Percentiles rank a stretch among this genome's conserved stretches.
Conservation (phyloP, 2,329 filamentous ascomycete genomes). For the Neonectria sp. region DNA sequence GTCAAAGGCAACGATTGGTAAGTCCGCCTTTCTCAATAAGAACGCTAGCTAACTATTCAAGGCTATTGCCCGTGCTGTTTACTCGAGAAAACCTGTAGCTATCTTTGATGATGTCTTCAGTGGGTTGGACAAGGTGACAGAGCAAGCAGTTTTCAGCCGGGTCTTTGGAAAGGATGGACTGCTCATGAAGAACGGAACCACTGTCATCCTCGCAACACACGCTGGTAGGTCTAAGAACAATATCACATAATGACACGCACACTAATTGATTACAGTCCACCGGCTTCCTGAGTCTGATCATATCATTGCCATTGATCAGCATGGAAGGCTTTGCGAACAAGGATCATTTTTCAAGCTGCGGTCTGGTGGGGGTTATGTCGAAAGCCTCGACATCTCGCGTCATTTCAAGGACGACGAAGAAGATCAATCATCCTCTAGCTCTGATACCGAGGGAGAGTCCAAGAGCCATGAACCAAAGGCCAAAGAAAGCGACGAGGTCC, state of each 20-base stretch:
- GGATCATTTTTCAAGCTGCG: constrained; percentile 56
- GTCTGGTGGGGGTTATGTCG: constrained; percentile 54
- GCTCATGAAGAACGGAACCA: constrained; percentile 48
- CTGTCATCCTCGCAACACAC: constrained; percentile 54
- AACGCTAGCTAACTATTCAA: constrained; percentile 9
- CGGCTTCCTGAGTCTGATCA: constrained; percentile 58
- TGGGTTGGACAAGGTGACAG: constrained; percentile 58
- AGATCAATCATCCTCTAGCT: neutral
- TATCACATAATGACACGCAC: neutral
- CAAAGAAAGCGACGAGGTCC: neutral
- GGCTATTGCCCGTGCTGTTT: constrained; percentile 53
- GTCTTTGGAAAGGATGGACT: constrained; percentile 57
- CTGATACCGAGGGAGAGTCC: constrained; percentile 1
- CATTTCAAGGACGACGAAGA: constrained; percentile 32
- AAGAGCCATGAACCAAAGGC: neutral
- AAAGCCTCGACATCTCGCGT: constrained; percentile 53
- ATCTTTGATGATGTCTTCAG: constrained; percentile 59
- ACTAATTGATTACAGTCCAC: constrained; percentile 39
- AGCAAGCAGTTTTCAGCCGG: constrained; percentile 56
- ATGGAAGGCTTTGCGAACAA: constrained; percentile 60
- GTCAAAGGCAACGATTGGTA: constrained; percentile 54
- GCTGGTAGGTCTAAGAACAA: constrained; percentile 39
- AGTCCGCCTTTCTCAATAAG: constrained; percentile 15
- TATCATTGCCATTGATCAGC: constrained; percentile 59
- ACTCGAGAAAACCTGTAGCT: constrained; percentile 51